Evolutionary conservation across 2,329 filamentous ascomycete species (phyloP).

Genomic region (Neonectria faginata): DNA sequence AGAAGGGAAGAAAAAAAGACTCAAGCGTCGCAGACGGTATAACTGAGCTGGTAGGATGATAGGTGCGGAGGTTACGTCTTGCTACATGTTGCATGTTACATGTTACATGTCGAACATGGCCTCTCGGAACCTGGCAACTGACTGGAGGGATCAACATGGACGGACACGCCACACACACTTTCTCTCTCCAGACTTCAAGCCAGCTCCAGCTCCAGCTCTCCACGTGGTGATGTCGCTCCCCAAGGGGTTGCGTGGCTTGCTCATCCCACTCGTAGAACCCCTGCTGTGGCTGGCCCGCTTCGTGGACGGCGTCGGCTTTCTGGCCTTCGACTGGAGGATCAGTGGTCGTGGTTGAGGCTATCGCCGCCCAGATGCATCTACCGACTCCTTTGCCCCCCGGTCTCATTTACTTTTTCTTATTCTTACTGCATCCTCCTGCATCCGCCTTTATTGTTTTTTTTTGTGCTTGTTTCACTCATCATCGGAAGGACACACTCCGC

Average conservation of each 20-base stretch:
- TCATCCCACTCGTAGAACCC: slow-evolving; percentile 6
- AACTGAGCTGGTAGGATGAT: slow-evolving; percentile 13
- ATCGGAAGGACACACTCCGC: not conserved
- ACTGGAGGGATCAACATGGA: not conserved
- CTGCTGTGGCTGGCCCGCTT: slow-evolving; percentile 20
- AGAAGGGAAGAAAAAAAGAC: not conserved
- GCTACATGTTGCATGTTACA: not conserved
- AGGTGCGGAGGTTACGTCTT: not conserved
- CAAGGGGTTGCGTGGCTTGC: slow-evolving; percentile 16
- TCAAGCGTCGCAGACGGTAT: not conserved
- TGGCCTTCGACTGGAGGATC: slow-evolving; percentile 9
- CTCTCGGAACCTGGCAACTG: slow-evolving; percentile 1
- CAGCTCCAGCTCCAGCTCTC: slow-evolving; percentile 1
- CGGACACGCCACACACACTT: slow-evolving; percentile 12
- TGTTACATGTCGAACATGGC: slow-evolving; percentile 20
- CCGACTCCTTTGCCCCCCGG: not conserved
- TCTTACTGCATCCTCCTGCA: not conserved
- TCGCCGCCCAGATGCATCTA: slow-evolving; percentile 9
- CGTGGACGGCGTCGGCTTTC: slow-evolving; percentile 8
- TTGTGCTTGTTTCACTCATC: not conserved
- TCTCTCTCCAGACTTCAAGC: not conserved
- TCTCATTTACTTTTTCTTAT: not conserved
- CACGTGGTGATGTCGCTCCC: slow-evolving; percentile 17
- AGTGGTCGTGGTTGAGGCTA: slow-evolving; percentile 8
- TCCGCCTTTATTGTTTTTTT: not conserved